Evolutionary conservation across 108 stramenopile species (phyloP), one percentile per base, ranked within the genome.

Genomic region (Cyclotella kingstonii): DNA sequence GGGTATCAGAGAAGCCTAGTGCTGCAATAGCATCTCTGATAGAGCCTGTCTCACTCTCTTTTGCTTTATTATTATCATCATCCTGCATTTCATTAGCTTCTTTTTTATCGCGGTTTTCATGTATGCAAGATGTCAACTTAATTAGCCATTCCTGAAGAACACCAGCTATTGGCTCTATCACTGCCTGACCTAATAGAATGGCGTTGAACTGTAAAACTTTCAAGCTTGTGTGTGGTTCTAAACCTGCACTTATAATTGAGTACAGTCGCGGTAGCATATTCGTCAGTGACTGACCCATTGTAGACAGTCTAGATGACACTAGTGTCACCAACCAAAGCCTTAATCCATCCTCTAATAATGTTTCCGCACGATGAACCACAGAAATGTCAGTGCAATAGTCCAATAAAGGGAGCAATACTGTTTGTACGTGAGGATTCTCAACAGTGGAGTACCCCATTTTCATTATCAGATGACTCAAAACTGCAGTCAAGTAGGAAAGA

Each of bases 341-440:
- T 12, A 71, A 35, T 27, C 70, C 70, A 48, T 71, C 70, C 17
- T 71, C 70, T 41, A 71, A 22, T 0, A 71, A 36, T n/a, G 53
- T 71, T 18, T 71, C 70, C 11, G 70, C 70, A 30, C 70, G 38
- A 41, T 71, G 55, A 5, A 58, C 56, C 21, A 58, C 63, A 9
- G 17, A 58, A 19, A 71, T 66, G 27, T 71, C 70, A 5, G 70
- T 71, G 54, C 63, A 65, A 27, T 71, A 71, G 58, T 71, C 70
- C 51, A 71, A 52, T 2, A 71, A 47, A 22, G 70, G 70, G 28
- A 71, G 66, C 2, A 71, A 25, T 7, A 71, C 70, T 4, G 54
- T 65, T 34, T 71, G 70, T 21, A 71, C 63, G 29, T 71, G 63
- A 27, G 35, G 39, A 30, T 71, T 54, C 12, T 71, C 70, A 19